Percentiles rank a stretch among this genome's conserved stretches.
Conservation (phyloP, 345 rosid species). For the Populus pruinosa region DNA sequence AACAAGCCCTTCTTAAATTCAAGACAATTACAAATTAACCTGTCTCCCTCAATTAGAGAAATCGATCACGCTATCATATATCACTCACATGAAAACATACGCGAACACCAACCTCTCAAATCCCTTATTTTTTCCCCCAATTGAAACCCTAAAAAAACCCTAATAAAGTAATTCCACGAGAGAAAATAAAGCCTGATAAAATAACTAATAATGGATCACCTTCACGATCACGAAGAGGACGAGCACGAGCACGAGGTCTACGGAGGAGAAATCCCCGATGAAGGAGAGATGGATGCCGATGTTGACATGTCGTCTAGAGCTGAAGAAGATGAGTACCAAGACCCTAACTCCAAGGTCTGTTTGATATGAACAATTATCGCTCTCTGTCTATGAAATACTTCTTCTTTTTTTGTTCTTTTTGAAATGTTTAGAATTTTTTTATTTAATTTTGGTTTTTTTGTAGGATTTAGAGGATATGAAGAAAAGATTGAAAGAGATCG, state of each 20-base stretch:
- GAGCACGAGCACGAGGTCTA: constrained; percentile 71
- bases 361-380: neutral
- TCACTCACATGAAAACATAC: neutral
- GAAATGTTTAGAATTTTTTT: neutral
- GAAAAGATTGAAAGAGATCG: constrained; percentile 90
- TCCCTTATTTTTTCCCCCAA: neutral
- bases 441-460: neutral
- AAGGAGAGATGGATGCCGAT: constrained; percentile 73
- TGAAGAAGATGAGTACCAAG: constrained; percentile 53
- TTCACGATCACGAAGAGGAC: constrained; percentile 18
- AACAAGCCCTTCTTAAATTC: neutral
- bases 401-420: constrained; percentile 1
- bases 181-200: neutral
- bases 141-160: neutral
- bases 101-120: neutral
- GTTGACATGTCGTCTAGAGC: constrained; percentile 39
- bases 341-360: constrained; percentile 61
- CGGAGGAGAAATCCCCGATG: constrained; percentile 84
- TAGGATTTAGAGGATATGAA: constrained; percentile 99
- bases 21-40: constrained; percentile 1
- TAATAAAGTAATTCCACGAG: neutral
- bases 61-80: neutral
- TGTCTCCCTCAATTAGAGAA: neutral
- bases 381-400: constrained; percentile 5
- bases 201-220: constrained; percentile 37